Evolutionary conservation across 148 eudicot species (phyloP).

Genomic region (Gaultheria prostrata): DNA sequence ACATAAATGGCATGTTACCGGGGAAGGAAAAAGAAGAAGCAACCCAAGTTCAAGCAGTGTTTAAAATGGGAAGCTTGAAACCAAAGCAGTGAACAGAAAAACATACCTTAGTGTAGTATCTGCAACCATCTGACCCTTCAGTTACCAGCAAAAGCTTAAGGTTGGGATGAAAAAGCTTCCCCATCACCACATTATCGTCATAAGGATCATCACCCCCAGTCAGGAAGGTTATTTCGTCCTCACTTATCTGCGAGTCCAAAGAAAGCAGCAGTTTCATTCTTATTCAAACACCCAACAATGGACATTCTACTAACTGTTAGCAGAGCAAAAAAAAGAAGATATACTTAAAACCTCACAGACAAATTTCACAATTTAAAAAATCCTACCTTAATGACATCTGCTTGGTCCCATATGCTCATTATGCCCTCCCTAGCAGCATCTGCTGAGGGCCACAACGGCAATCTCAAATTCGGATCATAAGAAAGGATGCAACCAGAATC

Average conservation of each 20-base stretch:
- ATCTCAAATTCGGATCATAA: constrained; percentile 82
- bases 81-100: background rate
- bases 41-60: background rate
- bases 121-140: constrained; percentile 83
- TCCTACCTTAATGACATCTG: constrained; percentile 80
- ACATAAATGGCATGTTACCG: background rate
- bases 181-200: constrained; percentile 68
- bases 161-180: constrained; percentile 75
- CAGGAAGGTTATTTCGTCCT: constrained; percentile 85
- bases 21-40: background rate
- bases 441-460: constrained; percentile 84
- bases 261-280: background rate
- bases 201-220: constrained; percentile 71
- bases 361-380: background rate
- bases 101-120: constrained; percentile 70
- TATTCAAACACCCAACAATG: background rate
- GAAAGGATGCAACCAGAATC: constrained; percentile 65
- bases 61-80: background rate
- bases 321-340: background rate
- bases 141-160: constrained; percentile 73
- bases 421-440: constrained; percentile 73
- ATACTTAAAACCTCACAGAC: background rate
- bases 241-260: constrained; percentile 58
- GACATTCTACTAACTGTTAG: background rate
- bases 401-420: constrained; percentile 87